phyloP scores from a whole-genome alignment of 306 rosid species.

The Lathyrus tuberosus region DNA sequence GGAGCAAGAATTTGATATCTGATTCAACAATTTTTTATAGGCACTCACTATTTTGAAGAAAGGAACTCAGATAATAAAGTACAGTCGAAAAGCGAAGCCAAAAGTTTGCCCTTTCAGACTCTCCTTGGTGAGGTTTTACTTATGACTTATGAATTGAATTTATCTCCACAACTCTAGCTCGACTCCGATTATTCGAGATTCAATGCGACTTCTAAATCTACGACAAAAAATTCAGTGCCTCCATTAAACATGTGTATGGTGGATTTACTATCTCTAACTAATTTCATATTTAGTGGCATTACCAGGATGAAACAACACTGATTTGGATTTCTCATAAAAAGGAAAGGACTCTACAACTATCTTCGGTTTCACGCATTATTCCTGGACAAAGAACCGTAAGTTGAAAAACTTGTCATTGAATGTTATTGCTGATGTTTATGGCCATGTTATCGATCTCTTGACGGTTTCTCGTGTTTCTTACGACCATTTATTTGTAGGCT shows the following conservation, averaged over 20 bases:
- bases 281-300: slow-evolving; percentile 51
- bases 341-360: slow-evolving; percentile 70
- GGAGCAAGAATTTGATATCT: slow-evolving; percentile 25
- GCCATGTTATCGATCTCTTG: slow-evolving; percentile 9
- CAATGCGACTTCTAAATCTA: background rate
- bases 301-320: slow-evolving; percentile 83
- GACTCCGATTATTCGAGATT: background rate
- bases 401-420: slow-evolving; percentile 29
- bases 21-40: slow-evolving; percentile 51
- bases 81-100: slow-evolving; percentile 76
- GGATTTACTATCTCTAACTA: slow-evolving; percentile 43
- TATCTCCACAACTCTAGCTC: background rate
- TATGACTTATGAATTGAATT: slow-evolving; percentile 3
- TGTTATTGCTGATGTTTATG: background rate
- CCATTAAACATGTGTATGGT: slow-evolving; percentile 8
- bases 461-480: background rate
- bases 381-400: slow-evolving; percentile 95
- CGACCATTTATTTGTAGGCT: slow-evolving; percentile 49
- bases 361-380: slow-evolving; percentile 55
- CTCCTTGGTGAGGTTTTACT: slow-evolving; percentile 60
- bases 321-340: slow-evolving; percentile 75
- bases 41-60: slow-evolving; percentile 67
- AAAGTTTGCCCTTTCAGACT: slow-evolving; percentile 79
- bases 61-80: slow-evolving; percentile 73
- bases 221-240: background rate